Conservation (phyloP, 257 asterid genomes). For the Solanum ahanhuiri region DNA sequence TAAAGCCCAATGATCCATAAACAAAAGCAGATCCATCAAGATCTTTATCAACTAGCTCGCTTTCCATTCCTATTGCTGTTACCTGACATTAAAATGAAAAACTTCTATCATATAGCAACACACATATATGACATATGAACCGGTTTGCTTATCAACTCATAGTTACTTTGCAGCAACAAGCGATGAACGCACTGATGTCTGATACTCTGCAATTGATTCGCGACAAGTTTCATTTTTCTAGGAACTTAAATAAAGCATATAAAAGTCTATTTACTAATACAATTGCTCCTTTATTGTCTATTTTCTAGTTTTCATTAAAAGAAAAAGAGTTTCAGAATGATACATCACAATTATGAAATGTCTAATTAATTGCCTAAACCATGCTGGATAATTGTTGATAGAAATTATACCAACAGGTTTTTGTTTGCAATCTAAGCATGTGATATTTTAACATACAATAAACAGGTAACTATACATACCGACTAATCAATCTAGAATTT, state of each 20-base stretch:
- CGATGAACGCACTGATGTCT: neutral
- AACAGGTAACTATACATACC: neutral
- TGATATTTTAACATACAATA: neutral
- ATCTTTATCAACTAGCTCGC: slow-evolving; percentile 66
- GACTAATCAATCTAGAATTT: neutral
- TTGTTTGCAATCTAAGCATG: neutral
- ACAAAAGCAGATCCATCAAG: slow-evolving; percentile 84
- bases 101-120: neutral
- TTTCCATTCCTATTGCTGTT: slow-evolving; percentile 81
- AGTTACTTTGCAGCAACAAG: neutral
- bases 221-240: neutral
- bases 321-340: neutral
- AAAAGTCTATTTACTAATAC: neutral
- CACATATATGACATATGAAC: neutral
- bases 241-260: neutral
- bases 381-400: neutral
- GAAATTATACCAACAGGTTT: neutral
- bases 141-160: neutral
- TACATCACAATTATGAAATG: neutral
- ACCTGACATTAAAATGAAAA: slow-evolving; percentile 30
- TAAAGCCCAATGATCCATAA: slow-evolving; percentile 73
- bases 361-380: neutral
- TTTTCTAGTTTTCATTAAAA: neutral
- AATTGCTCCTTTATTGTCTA: neutral
- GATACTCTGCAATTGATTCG: neutral